Percentiles rank a stretch among this genome's conserved stretches.
These are phyloP conservation scores for Lagerstroemia speciosa DNA, from an alignment of 345 rosid species.

Conservation along the genomic window DNA sequence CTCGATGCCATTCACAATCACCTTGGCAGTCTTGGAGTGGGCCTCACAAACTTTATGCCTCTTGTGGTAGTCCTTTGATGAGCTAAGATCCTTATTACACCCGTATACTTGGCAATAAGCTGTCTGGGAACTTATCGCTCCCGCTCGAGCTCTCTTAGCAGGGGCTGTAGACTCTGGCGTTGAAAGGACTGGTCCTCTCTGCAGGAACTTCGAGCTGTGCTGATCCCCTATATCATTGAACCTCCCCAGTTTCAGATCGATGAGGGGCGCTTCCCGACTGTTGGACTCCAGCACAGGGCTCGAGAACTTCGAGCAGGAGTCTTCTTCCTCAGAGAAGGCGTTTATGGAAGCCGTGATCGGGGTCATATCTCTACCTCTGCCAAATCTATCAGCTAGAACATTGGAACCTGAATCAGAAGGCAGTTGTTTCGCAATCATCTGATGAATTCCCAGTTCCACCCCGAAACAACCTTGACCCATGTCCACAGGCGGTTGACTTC, in stretches of 20 bases:
- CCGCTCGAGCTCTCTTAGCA: conserved; percentile 32
- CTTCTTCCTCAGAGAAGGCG: conserved; percentile 25
- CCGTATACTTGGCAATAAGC: conserved; percentile 48
- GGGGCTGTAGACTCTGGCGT: conserved; percentile 19
- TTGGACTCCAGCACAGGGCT: conserved; percentile 26
- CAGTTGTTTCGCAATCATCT: conserved; percentile 17
- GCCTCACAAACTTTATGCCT: conserved; percentile 51
- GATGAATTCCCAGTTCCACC: conserved; percentile 23
- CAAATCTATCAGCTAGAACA: conserved; percentile 15
- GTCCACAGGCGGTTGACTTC: conserved; percentile 15
- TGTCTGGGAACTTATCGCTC: conserved; percentile 17
- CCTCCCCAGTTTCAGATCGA: conserved; percentile 69
- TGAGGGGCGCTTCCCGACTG: conserved; percentile 29
- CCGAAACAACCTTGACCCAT: conserved; percentile 16
- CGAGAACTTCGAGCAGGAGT: conserved; percentile 33
- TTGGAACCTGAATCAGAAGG: conserved; percentile 16
- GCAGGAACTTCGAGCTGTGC: not conserved
- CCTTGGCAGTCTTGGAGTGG: conserved; percentile 50
- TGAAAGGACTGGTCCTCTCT: conserved; percentile 16
- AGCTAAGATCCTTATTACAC: conserved; percentile 44
- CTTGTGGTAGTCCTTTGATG: conserved; percentile 49
- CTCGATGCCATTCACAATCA: conserved; percentile 39
- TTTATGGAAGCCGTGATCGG: conserved; percentile 9
- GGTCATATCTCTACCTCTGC: conserved; percentile 9
- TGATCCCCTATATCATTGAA: conserved; percentile 33